Base-by-base conservation (phyloP, 2,329 filamentous ascomycete genomes). In the Leptosphaerulina australis region DNA sequence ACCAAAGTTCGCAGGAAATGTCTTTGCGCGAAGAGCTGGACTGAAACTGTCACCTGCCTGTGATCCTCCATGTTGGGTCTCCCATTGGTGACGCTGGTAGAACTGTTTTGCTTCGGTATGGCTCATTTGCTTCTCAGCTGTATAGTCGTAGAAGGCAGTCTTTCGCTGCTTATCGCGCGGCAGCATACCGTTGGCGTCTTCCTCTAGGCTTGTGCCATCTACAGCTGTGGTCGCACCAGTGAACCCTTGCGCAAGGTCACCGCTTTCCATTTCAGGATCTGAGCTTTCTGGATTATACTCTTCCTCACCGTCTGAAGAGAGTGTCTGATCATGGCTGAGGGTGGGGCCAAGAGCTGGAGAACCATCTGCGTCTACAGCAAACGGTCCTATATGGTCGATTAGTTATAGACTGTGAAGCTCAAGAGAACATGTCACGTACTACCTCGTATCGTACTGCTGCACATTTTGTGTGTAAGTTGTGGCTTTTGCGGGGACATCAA, bases 71-170 rank as follows among this genome's bases (percentile, higher is more conserved):
- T 67, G 67, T 56, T 78, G 67, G 30, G 75, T 79, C 55, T 87
- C 88, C 50, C 86, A 78, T 72, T 91, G 89, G 73, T 90, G 91
- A 59, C 90, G 83, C 76, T 97, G 93, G 73, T 96, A 99, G 77
- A 97, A 96, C 56, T 97, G 82, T 74, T 96, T 97, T 52, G 93
- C 90, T 71, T 99, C 94, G 20, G 90, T 87, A 72, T 96, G 91
- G 67, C 88, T 95, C 85, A 96, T 88, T 67, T 93, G 90, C 66
- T 94, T 95, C 74, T 99, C 94, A 44, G 90, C 89, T 43, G 93
- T 88, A 66, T 93, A 91, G 73, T 97, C 92, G 76, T 96, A 97
- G 69, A 91, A 95, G 15, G 92, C 90, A 7, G 91, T 96, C 69
- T 87, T 87, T 49, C 80, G 76, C 67, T 83, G 80, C 66, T 77